phyloP scores from a whole-genome alignment of 768 basidiomycete species.

The Lentinula edodes region DNA sequence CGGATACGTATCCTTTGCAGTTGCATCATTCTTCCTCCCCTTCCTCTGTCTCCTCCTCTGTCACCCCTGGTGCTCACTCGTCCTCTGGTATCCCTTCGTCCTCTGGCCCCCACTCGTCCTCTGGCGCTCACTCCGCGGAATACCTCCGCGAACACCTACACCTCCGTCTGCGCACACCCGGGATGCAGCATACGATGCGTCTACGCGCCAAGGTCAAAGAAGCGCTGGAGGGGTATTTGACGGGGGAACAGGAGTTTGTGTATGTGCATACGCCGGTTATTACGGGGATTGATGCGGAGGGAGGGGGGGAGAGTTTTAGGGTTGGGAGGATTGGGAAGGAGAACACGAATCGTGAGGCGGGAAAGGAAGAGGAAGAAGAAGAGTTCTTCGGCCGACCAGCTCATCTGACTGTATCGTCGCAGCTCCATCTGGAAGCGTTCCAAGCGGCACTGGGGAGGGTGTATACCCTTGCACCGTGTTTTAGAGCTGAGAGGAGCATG shows the following conservation, averaged over 20 bases:
- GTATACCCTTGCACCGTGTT: slow-evolving; percentile 90
- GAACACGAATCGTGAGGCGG: too few relatives aligned
- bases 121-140: slow-evolving; percentile 77
- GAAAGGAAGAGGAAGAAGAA: slow-evolving; percentile 7
- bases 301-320: slow-evolving; percentile 88
- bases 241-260: slow-evolving; percentile 58
- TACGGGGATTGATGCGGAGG: slow-evolving; percentile 92
- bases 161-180: slow-evolving; percentile 76
- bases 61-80: too few relatives aligned
- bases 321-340: slow-evolving; percentile 34
- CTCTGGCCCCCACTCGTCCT: too few relatives aligned
- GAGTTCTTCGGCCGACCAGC: slow-evolving; percentile 73
- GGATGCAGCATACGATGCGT: slow-evolving; percentile 40
- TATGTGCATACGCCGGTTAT: slow-evolving; percentile 83
- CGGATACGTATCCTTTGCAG: slow-evolving; percentile 26
- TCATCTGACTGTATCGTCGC: slow-evolving; percentile 91
- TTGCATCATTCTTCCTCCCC: neutral
- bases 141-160: slow-evolving; percentile 85
- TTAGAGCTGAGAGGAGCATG: slow-evolving; percentile 86
- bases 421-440: slow-evolving; percentile 91
- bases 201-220: slow-evolving; percentile 51
- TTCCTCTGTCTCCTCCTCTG: too few relatives aligned
- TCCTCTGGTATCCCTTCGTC: too few relatives aligned
- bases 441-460: slow-evolving; percentile 73
- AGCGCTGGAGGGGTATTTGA: slow-evolving; percentile 47